These are phyloP conservation scores for Gentiana macrophylla DNA, from an alignment of 257 asterid species.

Conservation along the genomic window DNA sequence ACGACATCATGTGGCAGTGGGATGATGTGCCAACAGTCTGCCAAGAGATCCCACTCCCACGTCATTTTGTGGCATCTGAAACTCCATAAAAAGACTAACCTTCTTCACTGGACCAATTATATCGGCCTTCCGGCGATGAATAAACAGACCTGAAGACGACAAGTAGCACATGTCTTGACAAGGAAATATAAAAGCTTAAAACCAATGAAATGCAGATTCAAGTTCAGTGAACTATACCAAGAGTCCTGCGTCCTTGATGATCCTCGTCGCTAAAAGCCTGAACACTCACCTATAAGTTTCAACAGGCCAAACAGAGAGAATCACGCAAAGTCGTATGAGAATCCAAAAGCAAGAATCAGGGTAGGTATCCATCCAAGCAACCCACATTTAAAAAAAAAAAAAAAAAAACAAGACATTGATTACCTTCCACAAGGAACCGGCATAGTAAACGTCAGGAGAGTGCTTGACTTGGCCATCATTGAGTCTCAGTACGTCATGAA, in stretches of 20 bases:
- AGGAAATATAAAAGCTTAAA: not conserved
- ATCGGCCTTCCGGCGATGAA: conserved; percentile 96
- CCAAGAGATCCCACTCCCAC: too few relatives aligned
- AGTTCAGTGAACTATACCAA: conserved; percentile 39
- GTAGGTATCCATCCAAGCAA: not conserved
- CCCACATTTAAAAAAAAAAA: conserved; percentile 2
- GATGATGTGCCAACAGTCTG: too few relatives aligned
- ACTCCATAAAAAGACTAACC: conserved; percentile 29
- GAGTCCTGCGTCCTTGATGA: conserved; percentile 96
- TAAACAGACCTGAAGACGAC: conserved; percentile 69
- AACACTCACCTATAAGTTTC: conserved; percentile 60
- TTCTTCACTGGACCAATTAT: conserved; percentile 60
- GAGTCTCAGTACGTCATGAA: conserved; percentile 85
- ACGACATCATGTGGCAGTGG: too few relatives aligned
- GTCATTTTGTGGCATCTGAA: too few relatives aligned
- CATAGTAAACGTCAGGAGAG: conserved; percentile 86
- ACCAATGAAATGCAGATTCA: conserved; percentile 4
- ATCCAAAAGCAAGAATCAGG: conserved; percentile 3
- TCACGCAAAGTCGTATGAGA: not conserved
- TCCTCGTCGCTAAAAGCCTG: conserved; percentile 98
- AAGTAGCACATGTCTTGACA: conserved; percentile 6
- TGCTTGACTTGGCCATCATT: conserved; percentile 91
- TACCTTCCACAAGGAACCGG: conserved; percentile 98
- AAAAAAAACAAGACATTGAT: not conserved
- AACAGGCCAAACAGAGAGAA: conserved; percentile 13